Evolutionary conservation across 1,284 basidiomycete species (phyloP).

Genomic region (Ceratobasidium sp.): DNA sequence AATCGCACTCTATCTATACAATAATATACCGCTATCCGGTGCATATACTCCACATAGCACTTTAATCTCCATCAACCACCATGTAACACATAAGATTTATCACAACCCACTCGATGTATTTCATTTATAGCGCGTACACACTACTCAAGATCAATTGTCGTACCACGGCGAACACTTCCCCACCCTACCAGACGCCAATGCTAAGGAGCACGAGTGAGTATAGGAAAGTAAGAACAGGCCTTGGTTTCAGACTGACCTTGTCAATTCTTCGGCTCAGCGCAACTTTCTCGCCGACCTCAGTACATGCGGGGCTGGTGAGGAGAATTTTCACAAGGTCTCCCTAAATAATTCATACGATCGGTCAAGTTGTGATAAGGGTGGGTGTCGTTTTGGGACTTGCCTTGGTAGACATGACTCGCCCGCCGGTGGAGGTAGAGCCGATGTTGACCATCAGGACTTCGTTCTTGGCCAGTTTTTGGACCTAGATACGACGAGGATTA

Average conservation of each 20-base stretch:
- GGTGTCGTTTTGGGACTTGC: neutral
- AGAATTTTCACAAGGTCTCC: constrained; percentile 93
- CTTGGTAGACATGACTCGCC: constrained; percentile 90
- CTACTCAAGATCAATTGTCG: constrained; percentile 59
- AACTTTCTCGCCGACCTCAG: constrained; percentile 95
- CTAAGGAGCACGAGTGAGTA: constrained; percentile 46
- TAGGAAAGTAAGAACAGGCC: neutral
- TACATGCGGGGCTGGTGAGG: constrained; percentile 90
- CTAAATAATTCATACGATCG: neutral
- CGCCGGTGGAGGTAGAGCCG: constrained; percentile 93
- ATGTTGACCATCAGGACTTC: constrained; percentile 96
- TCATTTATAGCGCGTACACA: too few species aligned
- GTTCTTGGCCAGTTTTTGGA: constrained; percentile 90
- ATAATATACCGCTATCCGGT: too few species aligned
- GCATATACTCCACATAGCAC: too few species aligned
- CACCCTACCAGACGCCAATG: constrained; percentile 85
- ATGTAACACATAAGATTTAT: too few species aligned
- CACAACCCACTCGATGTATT: too few species aligned
- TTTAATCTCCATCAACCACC: too few species aligned
- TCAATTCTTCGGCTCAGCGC: constrained; percentile 92
- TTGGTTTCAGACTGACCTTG: constrained; percentile 77
- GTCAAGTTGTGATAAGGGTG: neutral
- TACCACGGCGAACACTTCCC: constrained; percentile 68
- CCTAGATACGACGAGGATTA: constrained; percentile 53
- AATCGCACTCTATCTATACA: too few species aligned